Evolutionary conservation across 2,329 filamentous ascomycete species (phyloP), one percentile per base, ranked within the genome.

Genomic region (Pyricularia grisea): DNA sequence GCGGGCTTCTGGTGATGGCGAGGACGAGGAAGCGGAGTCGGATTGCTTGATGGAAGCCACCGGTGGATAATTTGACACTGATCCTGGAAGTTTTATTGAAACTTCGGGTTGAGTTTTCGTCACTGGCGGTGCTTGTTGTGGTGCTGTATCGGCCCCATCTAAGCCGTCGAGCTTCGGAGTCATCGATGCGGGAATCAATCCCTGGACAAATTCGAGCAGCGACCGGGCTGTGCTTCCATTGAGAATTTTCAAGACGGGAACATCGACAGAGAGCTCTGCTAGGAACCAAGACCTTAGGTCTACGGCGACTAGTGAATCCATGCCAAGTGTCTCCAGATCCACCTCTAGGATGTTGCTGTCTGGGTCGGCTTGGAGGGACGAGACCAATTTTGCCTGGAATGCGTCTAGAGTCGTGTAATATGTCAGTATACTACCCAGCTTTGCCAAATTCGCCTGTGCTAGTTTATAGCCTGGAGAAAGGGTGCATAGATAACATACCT

Each of bases 251-350:
- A 85, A 74, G 1, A 84, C 78, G 0, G 82, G 80, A 2, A 85
- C 75, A 64, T 84, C 80, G 3, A 80, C 73, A 2, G 78, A 71
- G 0, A 84, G 66, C 64, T 81, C 76, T 70, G 81, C 82, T 58
- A 79, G 68, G 70, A 84, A 84, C 83, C 83, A 86, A 3, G 79
- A 76, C 4, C 82, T 78, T 4, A 81, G 80, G 77, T 74, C 75
- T 27, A 75, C 71, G 12, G 74, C 76, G 2, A 75, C 71, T 3
- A 78, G 71, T 33, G 74, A 74, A 70, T 77, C 74, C 58, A 75
- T 70, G 55, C 76, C 76, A 31, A 73, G 71, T 4, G 36, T 50
- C 14, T 50, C 36, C 36, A 50, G 36, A 50, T 50, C 36, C 17
- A 20, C 14, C 14, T 50, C 36, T 50, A 50, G 36, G 4, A 50